Percentiles rank a stretch among this genome's conserved stretches.
phyloP scores from a whole-genome alignment of 257 asterid species.

The Vinca minor region DNA sequence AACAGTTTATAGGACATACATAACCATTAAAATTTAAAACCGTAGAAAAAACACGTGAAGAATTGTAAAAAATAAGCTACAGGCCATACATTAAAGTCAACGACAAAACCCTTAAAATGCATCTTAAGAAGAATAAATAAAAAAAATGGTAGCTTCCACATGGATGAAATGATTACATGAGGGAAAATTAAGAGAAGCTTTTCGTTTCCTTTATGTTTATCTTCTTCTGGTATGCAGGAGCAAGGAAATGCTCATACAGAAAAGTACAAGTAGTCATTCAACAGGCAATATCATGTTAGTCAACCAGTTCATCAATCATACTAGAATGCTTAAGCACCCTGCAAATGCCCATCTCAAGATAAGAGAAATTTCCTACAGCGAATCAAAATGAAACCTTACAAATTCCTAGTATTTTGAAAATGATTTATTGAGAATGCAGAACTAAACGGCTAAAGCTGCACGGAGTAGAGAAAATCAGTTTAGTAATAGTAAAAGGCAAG shows the following conservation, averaged over 20 bases:
- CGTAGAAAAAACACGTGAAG: too few species aligned
- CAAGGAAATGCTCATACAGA: background rate
- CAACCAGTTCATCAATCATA: background rate
- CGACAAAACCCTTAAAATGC: background rate
- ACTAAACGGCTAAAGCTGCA: too few species aligned
- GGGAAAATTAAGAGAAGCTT: background rate
- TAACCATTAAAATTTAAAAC: background rate
- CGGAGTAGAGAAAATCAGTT: background rate
- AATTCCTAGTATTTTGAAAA: too few species aligned
- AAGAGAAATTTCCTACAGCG: background rate
- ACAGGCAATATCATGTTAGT: background rate
- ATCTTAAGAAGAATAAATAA: background rate
- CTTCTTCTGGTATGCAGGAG: background rate
- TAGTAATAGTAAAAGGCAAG: background rate
- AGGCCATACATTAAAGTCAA: background rate
- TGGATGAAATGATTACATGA: background rate
- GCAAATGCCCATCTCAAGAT: background rate
- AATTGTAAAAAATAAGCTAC: too few species aligned
- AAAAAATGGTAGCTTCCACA: background rate
- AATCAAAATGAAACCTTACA: background rate
- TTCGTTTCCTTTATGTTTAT: too few species aligned
- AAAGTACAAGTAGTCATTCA: background rate
- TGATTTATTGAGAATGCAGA: too few species aligned
- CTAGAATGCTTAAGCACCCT: too few species aligned
- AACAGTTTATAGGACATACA: slow-evolving; percentile 1